These are phyloP conservation scores for Anisodus tanguticus DNA, from an alignment of 257 asterid genomes.

Conservation along the genomic window DNA sequence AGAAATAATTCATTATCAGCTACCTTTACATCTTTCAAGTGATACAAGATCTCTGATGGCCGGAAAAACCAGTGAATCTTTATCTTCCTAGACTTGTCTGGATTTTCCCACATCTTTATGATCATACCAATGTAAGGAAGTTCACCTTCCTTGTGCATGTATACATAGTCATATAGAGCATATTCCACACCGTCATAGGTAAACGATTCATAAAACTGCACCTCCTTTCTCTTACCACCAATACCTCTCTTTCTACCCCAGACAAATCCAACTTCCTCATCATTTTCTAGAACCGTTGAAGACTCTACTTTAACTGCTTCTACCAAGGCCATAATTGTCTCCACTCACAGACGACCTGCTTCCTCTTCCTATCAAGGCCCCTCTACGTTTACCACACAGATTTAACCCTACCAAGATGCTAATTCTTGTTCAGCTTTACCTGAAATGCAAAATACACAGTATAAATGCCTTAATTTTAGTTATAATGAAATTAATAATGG, in stretches of 20 bases:
- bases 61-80: constrained; percentile 90
- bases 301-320: neutral
- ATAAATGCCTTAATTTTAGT: neutral
- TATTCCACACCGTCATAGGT: constrained; percentile 72
- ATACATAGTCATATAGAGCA: constrained; percentile 62
- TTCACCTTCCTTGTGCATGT: constrained; percentile 55
- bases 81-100: constrained; percentile 50
- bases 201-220: constrained; percentile 72
- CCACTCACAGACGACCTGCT: constrained; percentile 21
- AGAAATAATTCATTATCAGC: constrained; percentile 70
- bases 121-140: constrained; percentile 75
- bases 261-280: constrained; percentile 50
- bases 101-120: constrained; percentile 69
- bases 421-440: neutral
- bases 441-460: neutral
- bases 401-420: neutral
- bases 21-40: constrained; percentile 47
- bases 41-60: constrained; percentile 62
- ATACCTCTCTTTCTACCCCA: constrained; percentile 67
- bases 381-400: neutral
- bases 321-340: constrained; percentile 26
- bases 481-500: neutral
- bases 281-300: constrained; percentile 35
- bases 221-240: constrained; percentile 55
- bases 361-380: constrained; percentile 9